Evolutionary conservation across 2,329 filamentous ascomycete genomes (phyloP).

Genomic region (Alternaria sp.): DNA sequence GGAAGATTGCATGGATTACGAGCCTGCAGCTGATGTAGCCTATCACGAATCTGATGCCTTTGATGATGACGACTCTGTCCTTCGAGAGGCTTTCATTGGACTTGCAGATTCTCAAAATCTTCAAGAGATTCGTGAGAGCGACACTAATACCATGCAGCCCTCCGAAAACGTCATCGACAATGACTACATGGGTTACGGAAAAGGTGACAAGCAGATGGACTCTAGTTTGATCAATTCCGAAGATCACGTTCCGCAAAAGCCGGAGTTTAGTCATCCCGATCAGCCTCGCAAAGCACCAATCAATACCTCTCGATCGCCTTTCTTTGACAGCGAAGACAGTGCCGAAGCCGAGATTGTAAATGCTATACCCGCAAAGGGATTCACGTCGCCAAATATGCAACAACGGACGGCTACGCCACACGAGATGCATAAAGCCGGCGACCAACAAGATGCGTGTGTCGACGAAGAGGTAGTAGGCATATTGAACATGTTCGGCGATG

Average conservation of each 20-base stretch:
- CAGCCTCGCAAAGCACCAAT: rapidly evolving
- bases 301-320: neutral
- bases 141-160: neutral
- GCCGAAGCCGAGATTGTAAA: neutral
- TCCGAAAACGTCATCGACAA: neutral
- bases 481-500: neutral
- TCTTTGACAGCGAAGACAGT: neutral
- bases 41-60: conserved; percentile 29
- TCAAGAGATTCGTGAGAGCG: neutral
- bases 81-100: conserved; percentile 42
- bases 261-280: too few relatives aligned
- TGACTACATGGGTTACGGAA: conserved; percentile 4
- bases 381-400: neutral
- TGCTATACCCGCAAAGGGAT: neutral
- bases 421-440: neutral
- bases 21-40: neutral
- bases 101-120: conserved; percentile 40
- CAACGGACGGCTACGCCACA: neutral
- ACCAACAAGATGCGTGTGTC: neutral
- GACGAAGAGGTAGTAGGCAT: neutral
- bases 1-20: neutral
- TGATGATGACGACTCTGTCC: conserved; percentile 38
- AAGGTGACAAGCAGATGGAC: conserved; percentile 9
- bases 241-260: neutral
- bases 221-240: neutral